A percentile compares a stretch with the other conserved stretches of the same genome.
Conservation (phyloP, 2,329 filamentous ascomycete genomes). For the Cladophialophora carrionii region DNA sequence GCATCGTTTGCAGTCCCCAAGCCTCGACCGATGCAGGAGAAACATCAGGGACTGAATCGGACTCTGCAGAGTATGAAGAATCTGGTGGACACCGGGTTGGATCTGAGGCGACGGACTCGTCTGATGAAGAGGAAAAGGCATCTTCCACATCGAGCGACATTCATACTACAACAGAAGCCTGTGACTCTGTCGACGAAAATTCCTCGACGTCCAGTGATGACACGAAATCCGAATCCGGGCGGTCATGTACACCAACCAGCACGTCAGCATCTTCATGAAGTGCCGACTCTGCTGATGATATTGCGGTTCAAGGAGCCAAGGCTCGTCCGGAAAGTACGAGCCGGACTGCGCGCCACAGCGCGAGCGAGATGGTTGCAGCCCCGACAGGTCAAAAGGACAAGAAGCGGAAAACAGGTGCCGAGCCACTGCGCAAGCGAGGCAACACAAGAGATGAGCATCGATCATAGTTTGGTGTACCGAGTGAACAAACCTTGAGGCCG, state of each 20-base stretch:
- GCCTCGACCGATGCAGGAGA: background rate
- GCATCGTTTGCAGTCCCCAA: background rate
- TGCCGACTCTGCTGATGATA: background rate
- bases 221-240: background rate
- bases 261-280: background rate
- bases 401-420: background rate
- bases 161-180: background rate
- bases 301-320: background rate
- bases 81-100: background rate
- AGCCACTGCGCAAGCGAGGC: background rate
- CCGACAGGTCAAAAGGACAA: background rate
- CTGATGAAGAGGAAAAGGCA: background rate
- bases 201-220: background rate
- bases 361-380: background rate
- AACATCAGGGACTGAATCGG: background rate
- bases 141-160: background rate
- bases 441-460: background rate
- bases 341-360: background rate
- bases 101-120: background rate
- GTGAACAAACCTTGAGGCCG: background rate
- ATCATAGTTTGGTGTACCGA: background rate
- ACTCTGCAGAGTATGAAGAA: background rate
- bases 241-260: background rate
- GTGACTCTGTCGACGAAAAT: background rate
- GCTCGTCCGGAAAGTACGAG: background rate